Percentiles rank a stretch among this genome's conserved stretches.
Conservation (phyloP, 208 protist genomes). For the Tritrichomonas foetus region DNA sequence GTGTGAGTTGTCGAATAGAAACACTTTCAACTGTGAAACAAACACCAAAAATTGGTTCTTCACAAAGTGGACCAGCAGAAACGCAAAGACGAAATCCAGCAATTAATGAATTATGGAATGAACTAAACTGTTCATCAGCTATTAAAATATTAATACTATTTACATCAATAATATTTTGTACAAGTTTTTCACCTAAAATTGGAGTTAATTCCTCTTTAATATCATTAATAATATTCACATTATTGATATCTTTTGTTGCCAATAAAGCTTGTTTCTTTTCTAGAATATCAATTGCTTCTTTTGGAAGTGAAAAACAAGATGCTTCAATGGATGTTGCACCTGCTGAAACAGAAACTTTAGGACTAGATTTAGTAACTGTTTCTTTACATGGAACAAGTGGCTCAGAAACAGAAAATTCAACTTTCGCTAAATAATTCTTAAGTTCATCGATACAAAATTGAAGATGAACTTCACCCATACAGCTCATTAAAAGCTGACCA, state of each 20-base stretch:
- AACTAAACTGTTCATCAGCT: background rate
- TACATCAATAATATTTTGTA: background rate
- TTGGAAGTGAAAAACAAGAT: background rate
- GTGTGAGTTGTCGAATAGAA: background rate
- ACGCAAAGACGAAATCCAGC: conserved; percentile 86
- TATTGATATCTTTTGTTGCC: background rate
- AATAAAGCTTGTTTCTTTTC: background rate
- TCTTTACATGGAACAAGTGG: conserved; percentile 14
- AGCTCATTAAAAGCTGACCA: background rate
- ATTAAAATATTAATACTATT: background rate
- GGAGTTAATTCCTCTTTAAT: background rate
- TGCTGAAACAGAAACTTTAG: background rate
- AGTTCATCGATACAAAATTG: conserved; percentile 38
- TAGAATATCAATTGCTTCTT: background rate
- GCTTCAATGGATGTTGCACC: background rate
- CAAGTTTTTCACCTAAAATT: background rate
- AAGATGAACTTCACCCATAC: conserved; percentile 20
- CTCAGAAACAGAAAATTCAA: background rate
- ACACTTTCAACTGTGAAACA: conserved; percentile 50
- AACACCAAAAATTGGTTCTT: conserved; percentile 88
- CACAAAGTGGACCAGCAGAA: conserved; percentile 84
- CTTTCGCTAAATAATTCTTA: background rate
- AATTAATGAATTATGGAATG: conserved; percentile 56
- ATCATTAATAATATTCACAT: background rate
- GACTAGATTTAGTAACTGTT: background rate